A percentile compares a stretch with the other conserved stretches of the same genome.
phyloP scores from a whole-genome alignment of 371 early-diverging fungal species.

The Saksenaea vasiformis region DNA sequence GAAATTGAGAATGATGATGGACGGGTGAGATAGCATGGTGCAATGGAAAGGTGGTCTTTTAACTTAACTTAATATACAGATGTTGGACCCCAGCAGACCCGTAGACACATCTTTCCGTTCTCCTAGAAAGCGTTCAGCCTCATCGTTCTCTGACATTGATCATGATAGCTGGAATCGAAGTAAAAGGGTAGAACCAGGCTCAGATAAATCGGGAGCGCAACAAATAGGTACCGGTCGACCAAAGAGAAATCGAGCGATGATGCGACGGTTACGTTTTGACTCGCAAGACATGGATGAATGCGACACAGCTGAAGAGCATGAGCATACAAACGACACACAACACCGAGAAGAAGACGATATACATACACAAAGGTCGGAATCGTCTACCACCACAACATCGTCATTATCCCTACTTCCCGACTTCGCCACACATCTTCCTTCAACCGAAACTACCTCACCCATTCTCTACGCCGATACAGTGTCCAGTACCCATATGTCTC shows the following conservation, averaged over 20 bases:
- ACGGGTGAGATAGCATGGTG: neutral
- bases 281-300: neutral
- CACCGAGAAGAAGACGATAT: neutral
- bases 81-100: neutral
- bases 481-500: neutral
- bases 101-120: neutral
- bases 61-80: neutral
- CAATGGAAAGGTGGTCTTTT: neutral
- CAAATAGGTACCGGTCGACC: neutral
- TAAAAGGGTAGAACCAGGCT: neutral
- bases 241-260: neutral
- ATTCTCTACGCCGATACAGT: neutral
- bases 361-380: neutral
- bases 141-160: neutral
- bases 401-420: neutral
- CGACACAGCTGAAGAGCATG: neutral
- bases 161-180: neutral
- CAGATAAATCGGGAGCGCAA: neutral
- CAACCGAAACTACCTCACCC: neutral
- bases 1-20: neutral
- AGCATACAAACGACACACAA: neutral
- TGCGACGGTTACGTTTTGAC: conserved; percentile 1
- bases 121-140: neutral
- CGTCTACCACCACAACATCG: neutral
- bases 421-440: neutral